Conservation (phyloP, 2,329 filamentous ascomycete genomes). For the Apiospora phragmitis region DNA sequence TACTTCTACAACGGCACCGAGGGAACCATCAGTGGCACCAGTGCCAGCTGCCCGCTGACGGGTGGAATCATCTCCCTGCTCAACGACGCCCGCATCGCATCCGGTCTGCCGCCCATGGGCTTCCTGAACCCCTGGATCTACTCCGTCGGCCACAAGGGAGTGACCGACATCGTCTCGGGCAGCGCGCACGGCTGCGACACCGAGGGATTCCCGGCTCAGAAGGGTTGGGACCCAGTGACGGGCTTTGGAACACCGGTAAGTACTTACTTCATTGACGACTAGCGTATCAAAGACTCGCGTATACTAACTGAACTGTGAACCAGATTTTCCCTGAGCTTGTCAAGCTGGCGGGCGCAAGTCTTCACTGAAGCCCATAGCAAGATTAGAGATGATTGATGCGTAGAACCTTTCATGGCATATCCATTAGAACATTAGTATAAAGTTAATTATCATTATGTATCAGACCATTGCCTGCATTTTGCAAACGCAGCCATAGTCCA, state of each 20-base stretch:
- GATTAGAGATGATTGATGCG: background rate
- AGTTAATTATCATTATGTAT: background rate
- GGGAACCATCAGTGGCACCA: constrained; percentile 40
- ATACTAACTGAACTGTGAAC: background rate
- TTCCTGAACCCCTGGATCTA: constrained; percentile 66
- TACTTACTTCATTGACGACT: background rate
- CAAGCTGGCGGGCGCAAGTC: background rate
- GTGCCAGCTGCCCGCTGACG: constrained; percentile 62
- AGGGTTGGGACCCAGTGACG: constrained; percentile 38
- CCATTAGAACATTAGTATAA: background rate
- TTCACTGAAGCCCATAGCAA: background rate
- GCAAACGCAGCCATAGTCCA: background rate
- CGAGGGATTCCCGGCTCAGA: constrained; percentile 27
- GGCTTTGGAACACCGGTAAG: constrained; percentile 35
- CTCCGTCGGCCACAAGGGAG: constrained; percentile 20
- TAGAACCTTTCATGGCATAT: too few species aligned
- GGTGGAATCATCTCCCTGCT: constrained; percentile 64
- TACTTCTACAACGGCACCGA: constrained; percentile 28
- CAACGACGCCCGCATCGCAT: constrained; percentile 61
- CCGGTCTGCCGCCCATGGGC: constrained; percentile 53
- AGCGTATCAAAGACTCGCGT: background rate
- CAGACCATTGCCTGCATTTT: background rate
- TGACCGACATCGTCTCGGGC: constrained; percentile 39
- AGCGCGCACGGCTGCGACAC: constrained; percentile 34
- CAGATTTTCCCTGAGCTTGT: constrained; percentile 1